Conservation (phyloP, 208 protist species). For the Trypanosomatidae sp. region DNA sequence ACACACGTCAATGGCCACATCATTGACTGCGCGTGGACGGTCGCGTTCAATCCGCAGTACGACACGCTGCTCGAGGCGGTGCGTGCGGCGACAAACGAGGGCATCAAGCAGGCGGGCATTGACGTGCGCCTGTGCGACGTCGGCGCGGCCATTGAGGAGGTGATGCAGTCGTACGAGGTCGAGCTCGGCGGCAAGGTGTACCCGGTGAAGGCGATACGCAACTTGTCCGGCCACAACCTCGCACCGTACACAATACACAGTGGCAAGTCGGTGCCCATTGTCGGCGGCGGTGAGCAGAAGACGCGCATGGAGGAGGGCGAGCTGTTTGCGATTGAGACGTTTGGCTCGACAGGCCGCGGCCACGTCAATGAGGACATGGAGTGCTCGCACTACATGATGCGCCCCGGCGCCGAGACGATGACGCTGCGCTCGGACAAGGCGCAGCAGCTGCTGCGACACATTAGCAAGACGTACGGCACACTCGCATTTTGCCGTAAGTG, state of each 20-base stretch:
- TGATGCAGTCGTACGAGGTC: slow-evolving; percentile 97
- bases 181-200: slow-evolving; percentile 92
- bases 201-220: slow-evolving; percentile 94
- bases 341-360: slow-evolving; percentile 96
- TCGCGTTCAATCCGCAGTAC: slow-evolving; percentile 95
- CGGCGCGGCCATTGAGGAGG: slow-evolving; percentile 94
- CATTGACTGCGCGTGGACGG: slow-evolving; percentile 97
- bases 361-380: slow-evolving; percentile 94
- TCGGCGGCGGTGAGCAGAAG: slow-evolving; percentile 89
- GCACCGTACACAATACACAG: slow-evolving; percentile 97
- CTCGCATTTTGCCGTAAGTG: slow-evolving; percentile 97
- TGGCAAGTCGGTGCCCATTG: slow-evolving; percentile 99
- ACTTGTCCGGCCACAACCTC: slow-evolving; percentile 98
- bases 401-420: slow-evolving; percentile 43
- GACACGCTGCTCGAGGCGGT: slow-evolving; percentile 93
- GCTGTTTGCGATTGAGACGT: slow-evolving; percentile 99
- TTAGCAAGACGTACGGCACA: slow-evolving; percentile 90
- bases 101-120: slow-evolving; percentile 93
- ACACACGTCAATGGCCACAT: slow-evolving; percentile 96
- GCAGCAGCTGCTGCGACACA: slow-evolving; percentile 86
- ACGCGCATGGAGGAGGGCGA: slow-evolving; percentile 96
- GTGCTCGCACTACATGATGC: slow-evolving; percentile 98
- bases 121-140: slow-evolving; percentile 94
- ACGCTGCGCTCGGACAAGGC: slow-evolving; percentile 74
- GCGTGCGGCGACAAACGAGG: slow-evolving; percentile 95